phyloP scores from a whole-genome alignment of 345 rosid species.

The Pelargonium nanum region DNA sequence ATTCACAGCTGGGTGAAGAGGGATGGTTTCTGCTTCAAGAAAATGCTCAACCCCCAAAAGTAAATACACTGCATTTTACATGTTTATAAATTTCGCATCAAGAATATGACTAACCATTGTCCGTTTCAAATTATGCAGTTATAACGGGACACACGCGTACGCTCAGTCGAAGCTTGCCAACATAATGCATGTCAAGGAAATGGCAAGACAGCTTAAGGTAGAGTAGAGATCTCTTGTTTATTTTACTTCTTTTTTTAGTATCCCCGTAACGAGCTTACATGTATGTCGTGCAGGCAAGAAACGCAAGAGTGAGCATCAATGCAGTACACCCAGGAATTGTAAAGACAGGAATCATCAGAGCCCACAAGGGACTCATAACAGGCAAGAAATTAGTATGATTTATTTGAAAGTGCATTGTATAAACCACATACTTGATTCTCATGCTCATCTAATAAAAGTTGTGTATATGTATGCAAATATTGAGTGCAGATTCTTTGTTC shows the following conservation, averaged over 20 bases:
- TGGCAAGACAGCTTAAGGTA: conserved; percentile 68
- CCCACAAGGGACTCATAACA: conserved; percentile 69
- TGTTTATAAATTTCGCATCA: not conserved
- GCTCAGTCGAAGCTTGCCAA: conserved; percentile 82
- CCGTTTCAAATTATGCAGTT: conserved; percentile 28
- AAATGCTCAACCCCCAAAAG: conserved; percentile 62
- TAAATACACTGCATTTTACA: conserved; percentile 9
- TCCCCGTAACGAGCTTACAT: not conserved
- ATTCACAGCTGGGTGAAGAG: conserved; percentile 80
- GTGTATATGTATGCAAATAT: not conserved
- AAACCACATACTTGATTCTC: too few relatives aligned
- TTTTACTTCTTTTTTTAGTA: not conserved
- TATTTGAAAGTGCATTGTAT: too few relatives aligned
- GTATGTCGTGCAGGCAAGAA: conserved; percentile 40
- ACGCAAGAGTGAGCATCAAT: conserved; percentile 73
- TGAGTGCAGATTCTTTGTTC: conserved; percentile 72
- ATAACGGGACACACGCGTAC: conserved; percentile 79
- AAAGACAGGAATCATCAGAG: conserved; percentile 87
- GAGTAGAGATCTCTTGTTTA: not conserved
- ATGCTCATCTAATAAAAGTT: not conserved
- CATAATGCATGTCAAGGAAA: conserved; percentile 74
- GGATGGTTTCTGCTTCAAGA: conserved; percentile 48
- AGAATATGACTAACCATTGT: not conserved
- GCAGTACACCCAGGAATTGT: conserved; percentile 93
- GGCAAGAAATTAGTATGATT: conserved; percentile 40